phyloP scores from a whole-genome alignment of 1,284 basidiomycete genomes.

The Rhodotorula sp. region DNA sequence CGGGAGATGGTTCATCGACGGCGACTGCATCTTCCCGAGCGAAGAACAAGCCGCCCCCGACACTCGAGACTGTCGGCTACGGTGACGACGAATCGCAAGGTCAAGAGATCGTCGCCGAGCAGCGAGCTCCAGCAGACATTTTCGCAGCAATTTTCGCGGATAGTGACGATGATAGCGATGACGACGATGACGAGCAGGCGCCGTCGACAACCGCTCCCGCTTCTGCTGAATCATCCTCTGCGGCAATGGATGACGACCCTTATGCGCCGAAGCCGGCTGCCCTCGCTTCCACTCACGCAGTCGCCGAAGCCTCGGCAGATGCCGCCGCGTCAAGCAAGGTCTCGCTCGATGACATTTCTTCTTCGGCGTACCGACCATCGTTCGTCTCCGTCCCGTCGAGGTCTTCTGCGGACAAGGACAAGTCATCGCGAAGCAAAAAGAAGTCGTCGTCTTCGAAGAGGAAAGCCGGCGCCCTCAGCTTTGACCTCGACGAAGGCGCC shows the following conservation, averaged over 20 bases:
- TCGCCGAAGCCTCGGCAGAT: not conserved
- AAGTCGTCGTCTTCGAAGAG: slow-evolving; percentile 53
- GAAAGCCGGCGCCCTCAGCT: slow-evolving; percentile 46
- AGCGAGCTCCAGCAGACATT: slow-evolving; percentile 81
- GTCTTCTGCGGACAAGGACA: slow-evolving; percentile 32
- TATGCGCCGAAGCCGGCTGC: slow-evolving; percentile 2
- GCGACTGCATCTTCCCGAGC: not conserved
- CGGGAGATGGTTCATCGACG: not conserved
- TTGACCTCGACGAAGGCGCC: slow-evolving; percentile 47
- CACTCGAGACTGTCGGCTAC: slow-evolving; percentile 61
- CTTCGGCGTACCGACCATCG: slow-evolving; percentile 66
- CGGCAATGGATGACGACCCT: slow-evolving; percentile 19
- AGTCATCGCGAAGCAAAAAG: slow-evolving; percentile 40
- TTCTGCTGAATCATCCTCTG: not conserved
- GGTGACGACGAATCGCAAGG: slow-evolving; percentile 87
- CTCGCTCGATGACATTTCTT: slow-evolving; percentile 46
- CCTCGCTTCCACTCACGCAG: not conserved
- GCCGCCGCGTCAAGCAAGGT: slow-evolving; percentile 3
- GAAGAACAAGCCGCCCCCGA: slow-evolving; percentile 21
- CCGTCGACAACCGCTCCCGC: slow-evolving; percentile 8
- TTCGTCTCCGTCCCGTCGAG: slow-evolving; percentile 64
- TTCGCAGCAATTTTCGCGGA: slow-evolving; percentile 67
- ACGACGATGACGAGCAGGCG: slow-evolving; percentile 48
- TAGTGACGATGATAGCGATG: slow-evolving; percentile 61
- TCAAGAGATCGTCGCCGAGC: slow-evolving; percentile 77